A percentile compares a stretch with the other conserved stretches of the same genome.
Conservation (phyloP, 331 rosid species). For the Spiraea crenata region DNA sequence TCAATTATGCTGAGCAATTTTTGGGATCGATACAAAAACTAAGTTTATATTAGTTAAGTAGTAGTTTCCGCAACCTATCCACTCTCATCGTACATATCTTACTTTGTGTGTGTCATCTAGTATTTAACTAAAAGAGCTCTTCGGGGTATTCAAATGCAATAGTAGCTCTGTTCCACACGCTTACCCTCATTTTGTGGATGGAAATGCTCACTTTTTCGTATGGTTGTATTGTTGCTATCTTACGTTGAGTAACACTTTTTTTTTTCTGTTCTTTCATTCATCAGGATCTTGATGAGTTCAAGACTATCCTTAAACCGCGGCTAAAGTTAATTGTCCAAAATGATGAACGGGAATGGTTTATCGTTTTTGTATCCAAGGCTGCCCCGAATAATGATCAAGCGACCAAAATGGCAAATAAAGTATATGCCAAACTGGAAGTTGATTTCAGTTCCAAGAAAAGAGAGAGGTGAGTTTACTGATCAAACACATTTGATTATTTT, state of each 20-base stretch:
- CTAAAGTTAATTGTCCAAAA: constrained; percentile 91
- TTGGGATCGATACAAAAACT: background rate
- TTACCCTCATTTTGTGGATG: background rate
- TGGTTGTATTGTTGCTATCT: constrained; percentile 19
- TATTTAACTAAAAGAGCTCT: too few relatives aligned
- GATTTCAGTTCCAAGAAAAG: constrained; percentile 92
- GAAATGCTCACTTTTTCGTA: background rate
- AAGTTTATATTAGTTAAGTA: background rate
- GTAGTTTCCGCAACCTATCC: too few relatives aligned
- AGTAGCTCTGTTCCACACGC: too few relatives aligned
- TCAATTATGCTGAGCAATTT: background rate
- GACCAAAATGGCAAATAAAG: constrained; percentile 78
- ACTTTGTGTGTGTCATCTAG: too few relatives aligned
- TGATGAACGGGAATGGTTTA: constrained; percentile 98
- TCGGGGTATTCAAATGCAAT: too few relatives aligned
- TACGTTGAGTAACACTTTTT: constrained; percentile 21
- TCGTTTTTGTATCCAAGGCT: constrained; percentile 89
- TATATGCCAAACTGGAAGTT: constrained; percentile 89
- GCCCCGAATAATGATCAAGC: constrained; percentile 88
- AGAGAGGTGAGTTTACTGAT: constrained; percentile 64
- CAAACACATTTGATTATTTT: background rate
- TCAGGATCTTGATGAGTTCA: constrained; percentile 97
- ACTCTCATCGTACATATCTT: too few relatives aligned
- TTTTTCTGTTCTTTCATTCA: constrained; percentile 24
- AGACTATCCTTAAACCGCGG: constrained; percentile 97